phyloP scores from a whole-genome alignment of 2,329 filamentous ascomycete species.

The Dothideomycetes sp. region DNA sequence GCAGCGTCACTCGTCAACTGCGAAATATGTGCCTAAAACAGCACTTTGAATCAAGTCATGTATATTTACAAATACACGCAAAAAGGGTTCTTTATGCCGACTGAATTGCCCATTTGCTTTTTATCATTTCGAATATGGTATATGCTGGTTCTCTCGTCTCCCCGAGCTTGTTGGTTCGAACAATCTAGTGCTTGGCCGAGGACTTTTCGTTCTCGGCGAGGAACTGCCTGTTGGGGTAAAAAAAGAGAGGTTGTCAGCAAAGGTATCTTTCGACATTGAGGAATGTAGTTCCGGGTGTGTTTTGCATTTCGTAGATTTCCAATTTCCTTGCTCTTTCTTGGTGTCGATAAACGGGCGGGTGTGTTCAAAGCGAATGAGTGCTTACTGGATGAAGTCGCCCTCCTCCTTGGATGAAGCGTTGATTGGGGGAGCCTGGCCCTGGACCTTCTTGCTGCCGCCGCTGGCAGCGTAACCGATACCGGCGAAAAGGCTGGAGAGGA shows the following conservation, averaged over 20 bases:
- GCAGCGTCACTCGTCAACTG: too few species aligned
- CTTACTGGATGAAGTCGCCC: slow-evolving; percentile 59
- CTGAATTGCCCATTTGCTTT: too few species aligned
- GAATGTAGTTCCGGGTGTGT: neutral
- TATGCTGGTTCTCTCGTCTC: too few species aligned
- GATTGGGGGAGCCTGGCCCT: slow-evolving; percentile 46
- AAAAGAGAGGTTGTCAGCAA: slow-evolving; percentile 3
- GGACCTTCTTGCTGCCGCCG: slow-evolving; percentile 39
- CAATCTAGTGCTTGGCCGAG: slow-evolving; percentile 13
- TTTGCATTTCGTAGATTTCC: neutral
- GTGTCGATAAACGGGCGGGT: neutral
- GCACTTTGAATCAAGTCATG: too few species aligned
- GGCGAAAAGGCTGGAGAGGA: slow-evolving; percentile 41
- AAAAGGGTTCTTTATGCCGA: too few species aligned
- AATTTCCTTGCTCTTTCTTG: slow-evolving; percentile 4
- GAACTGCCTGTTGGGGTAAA: slow-evolving; percentile 8
- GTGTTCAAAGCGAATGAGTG: slow-evolving; percentile 21
- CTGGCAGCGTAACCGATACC: slow-evolving; percentile 37
- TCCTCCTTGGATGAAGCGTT: slow-evolving; percentile 58
- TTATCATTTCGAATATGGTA: too few species aligned
- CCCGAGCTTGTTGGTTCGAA: too few species aligned
- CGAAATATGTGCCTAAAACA: too few species aligned
- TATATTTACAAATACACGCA: too few species aligned
- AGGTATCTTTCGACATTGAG: too few species aligned
- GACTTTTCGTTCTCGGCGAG: slow-evolving; percentile 12